Evolutionary conservation across 495 filamentous ascomycete species (phyloP).

Genomic region (Penicillium longicatenatum): DNA sequence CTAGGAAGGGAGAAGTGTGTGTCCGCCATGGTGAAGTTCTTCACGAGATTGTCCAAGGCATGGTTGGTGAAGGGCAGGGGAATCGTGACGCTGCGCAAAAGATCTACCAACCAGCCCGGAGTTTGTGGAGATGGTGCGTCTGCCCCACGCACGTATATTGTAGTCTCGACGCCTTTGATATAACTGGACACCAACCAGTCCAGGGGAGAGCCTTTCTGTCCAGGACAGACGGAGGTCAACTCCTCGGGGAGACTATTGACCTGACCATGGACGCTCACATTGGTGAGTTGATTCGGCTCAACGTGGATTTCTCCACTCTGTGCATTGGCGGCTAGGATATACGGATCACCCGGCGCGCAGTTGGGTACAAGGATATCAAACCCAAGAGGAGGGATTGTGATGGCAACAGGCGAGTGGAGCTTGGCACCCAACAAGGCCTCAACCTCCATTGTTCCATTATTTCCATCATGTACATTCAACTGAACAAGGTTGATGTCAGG

Average conservation of each 20-base stretch:
- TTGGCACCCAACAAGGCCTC: slow-evolving; percentile 68
- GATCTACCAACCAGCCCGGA: slow-evolving; percentile 77
- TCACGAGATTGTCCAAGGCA: slow-evolving; percentile 76
- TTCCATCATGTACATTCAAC: slow-evolving; percentile 72
- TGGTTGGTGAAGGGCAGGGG: slow-evolving; percentile 82
- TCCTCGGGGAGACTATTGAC: slow-evolving; percentile 69
- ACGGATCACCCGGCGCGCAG: slow-evolving; percentile 61
- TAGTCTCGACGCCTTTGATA: slow-evolving; percentile 74
- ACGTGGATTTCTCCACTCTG: slow-evolving; percentile 65
- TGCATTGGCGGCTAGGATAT: slow-evolving; percentile 76
- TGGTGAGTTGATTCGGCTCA: slow-evolving; percentile 61
- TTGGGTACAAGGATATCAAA: slow-evolving; percentile 84
- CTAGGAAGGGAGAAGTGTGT: slow-evolving; percentile 83
- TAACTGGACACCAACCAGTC: slow-evolving; percentile 82
- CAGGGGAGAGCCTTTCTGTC: slow-evolving; percentile 74
- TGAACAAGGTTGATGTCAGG: slow-evolving; percentile 76
- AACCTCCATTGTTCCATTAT: slow-evolving; percentile 67
- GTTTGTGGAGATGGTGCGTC: slow-evolving; percentile 61
- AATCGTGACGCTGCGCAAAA: slow-evolving; percentile 79
- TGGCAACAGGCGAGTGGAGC: slow-evolving; percentile 73
- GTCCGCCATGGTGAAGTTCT: slow-evolving; percentile 80
- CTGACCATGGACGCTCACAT: slow-evolving; percentile 67
- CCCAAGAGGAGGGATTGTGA: slow-evolving; percentile 74
- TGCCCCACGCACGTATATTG: slow-evolving; percentile 78
- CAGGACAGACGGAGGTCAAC: slow-evolving; percentile 71